phyloP scores from a whole-genome alignment of 1,284 basidiomycete species.

The Sanghuangporus baumii region DNA sequence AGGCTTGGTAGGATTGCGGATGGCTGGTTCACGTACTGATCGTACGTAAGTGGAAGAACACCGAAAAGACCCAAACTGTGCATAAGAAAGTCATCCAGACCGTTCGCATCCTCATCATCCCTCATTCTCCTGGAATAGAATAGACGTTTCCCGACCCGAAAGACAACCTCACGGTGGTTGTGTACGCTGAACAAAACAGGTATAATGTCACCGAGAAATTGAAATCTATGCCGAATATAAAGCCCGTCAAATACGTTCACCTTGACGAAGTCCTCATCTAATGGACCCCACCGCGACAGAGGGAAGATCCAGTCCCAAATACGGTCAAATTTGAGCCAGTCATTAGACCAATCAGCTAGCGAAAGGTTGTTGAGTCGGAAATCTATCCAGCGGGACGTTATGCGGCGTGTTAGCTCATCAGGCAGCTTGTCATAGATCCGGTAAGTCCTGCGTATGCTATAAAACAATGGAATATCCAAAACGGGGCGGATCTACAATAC shows the following conservation, averaged over 20 bases:
- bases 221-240: not conserved
- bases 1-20: not conserved
- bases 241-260: not conserved
- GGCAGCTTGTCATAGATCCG: too few relatives aligned
- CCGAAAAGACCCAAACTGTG: not conserved
- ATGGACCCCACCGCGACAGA: conserved; percentile 5
- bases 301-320: not conserved
- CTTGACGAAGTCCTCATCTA: not conserved
- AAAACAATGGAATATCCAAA: not conserved
- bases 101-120: not conserved
- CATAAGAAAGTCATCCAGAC: not conserved
- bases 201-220: not conserved
- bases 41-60: not conserved
- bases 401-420: too few relatives aligned
- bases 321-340: conserved; percentile 2
- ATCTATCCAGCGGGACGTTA: not conserved
- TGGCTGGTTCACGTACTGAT: not conserved
- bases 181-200: not conserved
- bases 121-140: not conserved
- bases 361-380: not conserved
- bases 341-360: conserved; percentile 6
- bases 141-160: conserved; percentile 3
- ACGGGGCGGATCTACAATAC: not conserved
- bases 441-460: not conserved
- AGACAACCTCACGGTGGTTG: conserved; percentile 1